Conservation (phyloP, 768 basidiomycete species). For the Clitopilus passeckerianus region DNA sequence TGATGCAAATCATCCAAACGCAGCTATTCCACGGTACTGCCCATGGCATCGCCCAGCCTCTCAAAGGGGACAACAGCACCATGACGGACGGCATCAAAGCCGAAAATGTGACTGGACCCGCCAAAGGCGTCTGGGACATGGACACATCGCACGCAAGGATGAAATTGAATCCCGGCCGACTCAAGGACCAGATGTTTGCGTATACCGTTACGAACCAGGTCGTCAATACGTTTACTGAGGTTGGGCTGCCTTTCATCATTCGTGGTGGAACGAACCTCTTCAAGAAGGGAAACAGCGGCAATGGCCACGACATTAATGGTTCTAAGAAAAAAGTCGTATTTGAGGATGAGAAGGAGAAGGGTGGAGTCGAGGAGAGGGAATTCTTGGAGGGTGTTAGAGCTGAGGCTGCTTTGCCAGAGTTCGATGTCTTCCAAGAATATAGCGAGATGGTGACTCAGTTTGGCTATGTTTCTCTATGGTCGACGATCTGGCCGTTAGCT, state of each 20-base stretch:
- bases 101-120: conserved; percentile 9
- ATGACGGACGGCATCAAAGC: conserved; percentile 10
- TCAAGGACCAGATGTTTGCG: conserved; percentile 92
- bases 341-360: conserved; percentile 58
- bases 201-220: conserved; percentile 88
- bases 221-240: conserved; percentile 70
- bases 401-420: conserved; percentile 77
- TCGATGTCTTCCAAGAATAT: conserved; percentile 83
- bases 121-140: conserved; percentile 43
- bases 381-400: conserved; percentile 76
- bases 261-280: conserved; percentile 51
- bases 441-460: conserved; percentile 97
- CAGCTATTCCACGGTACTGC: conserved; percentile 31
- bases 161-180: conserved; percentile 62
- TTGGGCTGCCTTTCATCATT: conserved; percentile 75
- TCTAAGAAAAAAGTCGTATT: conserved; percentile 69
- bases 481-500: conserved; percentile 90
- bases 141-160: conserved; percentile 43
- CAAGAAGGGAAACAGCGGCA: conserved; percentile 21
- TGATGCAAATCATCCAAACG: conserved; percentile 58
- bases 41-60: conserved; percentile 1
- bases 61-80: conserved; percentile 23
- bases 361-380: conserved; percentile 62
- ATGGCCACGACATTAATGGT: conserved; percentile 10
- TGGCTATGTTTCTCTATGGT: conserved; percentile 91